Evolutionary conservation across 2,329 filamentous ascomycete genomes (phyloP).

Genomic region (Ophiocordyceps australis): DNA sequence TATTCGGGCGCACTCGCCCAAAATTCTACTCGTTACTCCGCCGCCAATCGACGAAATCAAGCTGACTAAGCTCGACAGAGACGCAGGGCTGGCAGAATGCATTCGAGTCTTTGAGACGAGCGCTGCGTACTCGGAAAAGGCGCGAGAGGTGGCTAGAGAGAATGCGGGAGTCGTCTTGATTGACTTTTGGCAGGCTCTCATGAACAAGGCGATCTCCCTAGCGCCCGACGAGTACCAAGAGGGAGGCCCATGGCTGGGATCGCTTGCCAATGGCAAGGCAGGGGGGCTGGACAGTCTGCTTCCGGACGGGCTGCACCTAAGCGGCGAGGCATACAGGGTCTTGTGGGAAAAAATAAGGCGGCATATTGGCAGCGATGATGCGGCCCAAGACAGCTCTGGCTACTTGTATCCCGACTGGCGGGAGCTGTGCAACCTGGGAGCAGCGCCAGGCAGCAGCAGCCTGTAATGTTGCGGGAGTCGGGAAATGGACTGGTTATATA

Average conservation of each 20-base stretch:
- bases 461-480: too few relatives aligned
- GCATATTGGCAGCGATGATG: conserved; percentile 27
- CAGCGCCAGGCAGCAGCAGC: too few relatives aligned
- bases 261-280: conserved; percentile 26
- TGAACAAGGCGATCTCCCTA: conserved; percentile 46
- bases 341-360: conserved; percentile 28
- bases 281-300: conserved; percentile 32
- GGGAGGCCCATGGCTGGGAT: conserved; percentile 27
- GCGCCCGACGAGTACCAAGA: conserved; percentile 36
- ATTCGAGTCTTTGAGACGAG: conserved; percentile 27
- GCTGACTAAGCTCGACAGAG: conserved; percentile 26
- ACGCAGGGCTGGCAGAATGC: conserved; percentile 21
- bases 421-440: too few relatives aligned
- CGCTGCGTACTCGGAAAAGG: conserved; percentile 37
- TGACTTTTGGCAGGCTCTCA: conserved; percentile 66
- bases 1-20: conserved; percentile 50
- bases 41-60: conserved; percentile 69
- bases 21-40: conserved; percentile 63
- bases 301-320: conserved; percentile 41
- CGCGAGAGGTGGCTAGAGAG: conserved; percentile 50
- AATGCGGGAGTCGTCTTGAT: conserved; percentile 50
- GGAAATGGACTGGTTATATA: too few relatives aligned
- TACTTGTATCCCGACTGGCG: conserved; percentile 32
- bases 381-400: conserved; percentile 16
- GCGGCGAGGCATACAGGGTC: conserved; percentile 30